A percentile compares a stretch with the other conserved stretches of the same genome.
Conservation (phyloP, 1,139 yeast genomes). For the Taphrina deformans region DNA sequence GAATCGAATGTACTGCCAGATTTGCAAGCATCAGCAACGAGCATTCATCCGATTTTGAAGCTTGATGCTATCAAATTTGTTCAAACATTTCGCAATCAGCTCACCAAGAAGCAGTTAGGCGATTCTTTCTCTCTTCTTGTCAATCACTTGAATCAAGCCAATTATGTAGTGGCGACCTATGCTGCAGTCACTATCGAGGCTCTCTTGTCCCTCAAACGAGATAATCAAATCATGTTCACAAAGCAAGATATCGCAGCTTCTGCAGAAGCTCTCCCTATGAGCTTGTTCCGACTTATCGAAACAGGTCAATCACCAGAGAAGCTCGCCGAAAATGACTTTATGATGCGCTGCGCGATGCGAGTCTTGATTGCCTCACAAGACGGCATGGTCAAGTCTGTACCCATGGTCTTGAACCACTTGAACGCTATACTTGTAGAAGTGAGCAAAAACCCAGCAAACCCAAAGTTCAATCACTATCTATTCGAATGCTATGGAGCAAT, state of each 20-base stretch:
- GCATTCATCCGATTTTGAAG: constrained; percentile 67
- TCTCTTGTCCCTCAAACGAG: constrained; percentile 68
- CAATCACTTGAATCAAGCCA: constrained; percentile 59
- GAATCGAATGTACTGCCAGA: constrained; percentile 78
- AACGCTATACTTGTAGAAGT: constrained; percentile 68
- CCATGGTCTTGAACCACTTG: constrained; percentile 52
- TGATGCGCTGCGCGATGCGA: constrained; percentile 79
- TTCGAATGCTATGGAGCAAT: constrained; percentile 85
- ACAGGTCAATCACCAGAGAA: constrained; percentile 76
- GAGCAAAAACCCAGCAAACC: constrained; percentile 90
- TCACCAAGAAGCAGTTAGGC: constrained; percentile 77
- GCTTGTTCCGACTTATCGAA: constrained; percentile 66
- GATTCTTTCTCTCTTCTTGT: constrained; percentile 81
- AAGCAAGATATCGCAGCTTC: constrained; percentile 68
- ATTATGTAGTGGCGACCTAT: constrained; percentile 87
- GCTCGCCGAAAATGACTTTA: constrained; percentile 89
- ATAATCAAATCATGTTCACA: constrained; percentile 58
- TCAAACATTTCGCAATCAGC: constrained; percentile 79
- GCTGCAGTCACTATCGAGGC: constrained; percentile 92
- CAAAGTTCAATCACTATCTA: constrained; percentile 83
- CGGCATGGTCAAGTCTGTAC: constrained; percentile 50
- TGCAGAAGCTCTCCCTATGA: constrained; percentile 58
- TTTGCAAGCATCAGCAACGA: constrained; percentile 54
- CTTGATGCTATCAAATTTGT: constrained; percentile 93
- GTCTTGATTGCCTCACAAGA: constrained; percentile 75